A percentile compares a stretch with the other conserved stretches of the same genome.
Evolutionary conservation across 305 asterid species (phyloP).

Genomic region (Striga hermonthica): DNA sequence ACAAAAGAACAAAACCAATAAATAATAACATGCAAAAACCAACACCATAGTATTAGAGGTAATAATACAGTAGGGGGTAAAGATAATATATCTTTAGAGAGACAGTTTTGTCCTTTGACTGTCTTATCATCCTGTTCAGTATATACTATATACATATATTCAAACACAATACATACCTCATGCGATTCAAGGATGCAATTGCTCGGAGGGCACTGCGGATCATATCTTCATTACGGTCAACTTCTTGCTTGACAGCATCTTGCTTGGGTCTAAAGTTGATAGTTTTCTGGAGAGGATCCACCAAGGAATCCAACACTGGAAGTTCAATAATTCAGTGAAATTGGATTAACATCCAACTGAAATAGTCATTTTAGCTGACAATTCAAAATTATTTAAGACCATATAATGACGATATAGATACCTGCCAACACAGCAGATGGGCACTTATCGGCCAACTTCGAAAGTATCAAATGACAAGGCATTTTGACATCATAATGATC

Average conservation of each 20-base stretch:
- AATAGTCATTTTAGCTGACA: conserved; percentile 7
- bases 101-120: too few species aligned
- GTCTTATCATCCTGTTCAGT: not conserved
- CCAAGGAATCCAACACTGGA: conserved; percentile 91
- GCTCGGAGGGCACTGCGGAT: conserved; percentile 92
- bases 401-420: conserved; percentile 32
- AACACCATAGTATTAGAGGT: too few species aligned
- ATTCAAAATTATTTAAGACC: conserved; percentile 13
- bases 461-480: conserved; percentile 99
- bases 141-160: conserved; percentile 14
- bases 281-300: conserved; percentile 90
- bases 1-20: too few species aligned
- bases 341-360: conserved; percentile 16
- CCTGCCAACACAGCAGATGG: conserved; percentile 99
- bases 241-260: conserved; percentile 98
- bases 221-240: conserved; percentile 98
- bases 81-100: too few species aligned
- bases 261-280: conserved; percentile 82
- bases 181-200: conserved; percentile 87
- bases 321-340: conserved; percentile 26
- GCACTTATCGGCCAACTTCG: conserved; percentile 94
- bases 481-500: conserved; percentile 99
- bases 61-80: too few species aligned
- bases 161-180: conserved; percentile 49
- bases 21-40: too few species aligned